These are phyloP conservation scores for Russula compacta DNA, from an alignment of 768 basidiomycete species.

Conservation along the genomic window DNA sequence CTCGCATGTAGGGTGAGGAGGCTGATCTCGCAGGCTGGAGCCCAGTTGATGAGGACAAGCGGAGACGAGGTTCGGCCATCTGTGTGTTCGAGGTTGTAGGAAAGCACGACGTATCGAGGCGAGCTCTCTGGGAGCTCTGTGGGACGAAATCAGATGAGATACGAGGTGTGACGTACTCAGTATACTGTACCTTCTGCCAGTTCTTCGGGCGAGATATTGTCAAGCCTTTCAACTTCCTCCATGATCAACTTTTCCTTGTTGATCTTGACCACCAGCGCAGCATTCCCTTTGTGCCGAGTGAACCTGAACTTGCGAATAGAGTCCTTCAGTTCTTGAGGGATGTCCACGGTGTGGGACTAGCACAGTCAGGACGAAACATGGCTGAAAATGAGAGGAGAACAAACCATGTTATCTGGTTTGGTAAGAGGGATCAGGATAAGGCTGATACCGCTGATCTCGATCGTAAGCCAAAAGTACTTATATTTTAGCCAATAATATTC, in stretches of 20 bases:
- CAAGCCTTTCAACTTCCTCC: conserved; percentile 77
- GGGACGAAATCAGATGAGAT: neutral
- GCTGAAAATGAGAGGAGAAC: neutral
- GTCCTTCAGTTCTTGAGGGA: conserved; percentile 69
- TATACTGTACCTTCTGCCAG: conserved; percentile 65
- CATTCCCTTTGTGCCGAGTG: conserved; percentile 51
- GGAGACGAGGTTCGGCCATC: conserved; percentile 85
- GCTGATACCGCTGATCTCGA: neutral
- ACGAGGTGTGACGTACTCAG: neutral
- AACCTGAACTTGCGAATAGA: conserved; percentile 79
- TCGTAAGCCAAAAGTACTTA: neutral
- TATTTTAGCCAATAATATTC: neutral
- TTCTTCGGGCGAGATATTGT: conserved; percentile 68
- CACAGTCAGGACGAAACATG: neutral
- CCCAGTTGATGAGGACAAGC: conserved; percentile 83
- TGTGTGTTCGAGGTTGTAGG: conserved; percentile 67
- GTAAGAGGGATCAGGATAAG: neutral
- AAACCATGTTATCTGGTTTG: conserved; percentile 8
- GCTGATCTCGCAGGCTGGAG: conserved; percentile 69
- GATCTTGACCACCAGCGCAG: conserved; percentile 84
- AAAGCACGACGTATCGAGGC: conserved; percentile 79
- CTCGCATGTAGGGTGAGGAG: conserved; percentile 75
- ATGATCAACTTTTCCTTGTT: conserved; percentile 74
- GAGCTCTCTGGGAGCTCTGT: conserved; percentile 82
- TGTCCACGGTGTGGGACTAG: conserved; percentile 75